Conservation (phyloP, 805 yeast genomes). For the Zygosaccharomyces pseudorouxii region DNA sequence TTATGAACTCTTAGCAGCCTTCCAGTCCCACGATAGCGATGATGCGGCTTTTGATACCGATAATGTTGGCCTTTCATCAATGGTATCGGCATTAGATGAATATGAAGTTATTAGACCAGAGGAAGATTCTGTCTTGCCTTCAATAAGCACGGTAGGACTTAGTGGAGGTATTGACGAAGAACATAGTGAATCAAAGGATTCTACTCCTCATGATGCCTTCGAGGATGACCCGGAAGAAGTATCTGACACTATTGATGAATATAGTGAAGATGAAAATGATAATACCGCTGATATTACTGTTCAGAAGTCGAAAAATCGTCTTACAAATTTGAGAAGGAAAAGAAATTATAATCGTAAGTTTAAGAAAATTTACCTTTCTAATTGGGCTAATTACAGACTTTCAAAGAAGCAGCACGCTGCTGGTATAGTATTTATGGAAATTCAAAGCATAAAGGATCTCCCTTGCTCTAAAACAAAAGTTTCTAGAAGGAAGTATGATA, state of each 20-base stretch:
- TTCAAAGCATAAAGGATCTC: conserved; percentile 65
- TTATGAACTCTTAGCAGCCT: conserved; percentile 12
- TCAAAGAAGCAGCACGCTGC: conserved; percentile 33
- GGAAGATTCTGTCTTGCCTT: conserved; percentile 3
- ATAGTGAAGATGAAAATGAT: conserved; percentile 9
- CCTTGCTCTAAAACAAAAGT: conserved; percentile 69
- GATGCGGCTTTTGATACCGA: conserved; percentile 4
- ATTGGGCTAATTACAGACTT: conserved; percentile 22
- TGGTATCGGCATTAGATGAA: conserved; percentile 30
- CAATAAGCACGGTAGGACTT: background rate
- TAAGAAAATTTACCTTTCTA: conserved; percentile 6
- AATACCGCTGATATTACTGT: conserved; percentile 11
- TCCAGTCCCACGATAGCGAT: conserved; percentile 12
- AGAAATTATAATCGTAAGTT: conserved; percentile 6
- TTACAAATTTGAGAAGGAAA: conserved; percentile 7
- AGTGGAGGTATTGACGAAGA: conserved; percentile 7
- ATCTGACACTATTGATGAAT: conserved; percentile 12
- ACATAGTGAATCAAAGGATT: conserved; percentile 6
- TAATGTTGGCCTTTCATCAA: conserved; percentile 17
- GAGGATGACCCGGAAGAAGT: conserved; percentile 13
- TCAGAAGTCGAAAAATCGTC: conserved; percentile 8
- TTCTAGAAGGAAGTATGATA: conserved; percentile 69
- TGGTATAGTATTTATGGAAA: conserved; percentile 77
- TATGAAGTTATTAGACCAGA: conserved; percentile 25
- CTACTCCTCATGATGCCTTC: background rate